Evolutionary conservation across 176 grass and related monocot genomes (phyloP), one percentile per base, ranked within the genome.

Genomic region (Cymbopogon citratus): DNA sequence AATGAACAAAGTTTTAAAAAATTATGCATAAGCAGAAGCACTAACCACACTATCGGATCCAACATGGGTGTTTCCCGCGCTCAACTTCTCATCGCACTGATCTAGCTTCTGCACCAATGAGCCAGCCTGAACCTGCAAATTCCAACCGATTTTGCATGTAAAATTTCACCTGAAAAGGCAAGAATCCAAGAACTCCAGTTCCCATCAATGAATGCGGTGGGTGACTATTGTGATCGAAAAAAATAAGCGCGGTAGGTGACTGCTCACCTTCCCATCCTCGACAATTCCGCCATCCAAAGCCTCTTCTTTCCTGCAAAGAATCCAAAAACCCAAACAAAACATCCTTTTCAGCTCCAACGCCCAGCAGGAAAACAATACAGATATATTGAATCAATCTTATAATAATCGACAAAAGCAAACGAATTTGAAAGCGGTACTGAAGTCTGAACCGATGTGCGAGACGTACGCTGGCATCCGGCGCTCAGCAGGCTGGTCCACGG

Each of bases 261-360:
- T 29, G 16, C 76, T 27, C 83, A 89, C 87, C 87, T 86, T 61
- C 35, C 33, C 83, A 4, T 78, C 79, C 72, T 85, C 83, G 27
- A 74, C 73, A 6, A 61, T 28, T 77, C 73, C 59, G 15, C 59
- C 78, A 60, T 49, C 83, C 45, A 39, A 56, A 61, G 4, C 59
- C 24, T 40, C 36, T 0, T 38, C 57, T 35, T 77, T 73, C 43
- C 87, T 86, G 83, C 66, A 35, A 67, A 57, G 8, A 85, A 27
- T 71, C 29, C 8, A 54, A 13, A 54, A 13, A 62, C 25, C 38
- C 36, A 36, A 49, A 65, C 49, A 71, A 39, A 21, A 14, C 43
- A 12, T 76, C 27, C 26, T 77, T 66, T 77, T 81, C 71, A 81
- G 62, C 81, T 46, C 61, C 1, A 49, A 18, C 46, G 5, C 46